Evolutionary conservation across 345 rosid genomes (phyloP).

Genomic region (Hibiscus mutabilis): DNA sequence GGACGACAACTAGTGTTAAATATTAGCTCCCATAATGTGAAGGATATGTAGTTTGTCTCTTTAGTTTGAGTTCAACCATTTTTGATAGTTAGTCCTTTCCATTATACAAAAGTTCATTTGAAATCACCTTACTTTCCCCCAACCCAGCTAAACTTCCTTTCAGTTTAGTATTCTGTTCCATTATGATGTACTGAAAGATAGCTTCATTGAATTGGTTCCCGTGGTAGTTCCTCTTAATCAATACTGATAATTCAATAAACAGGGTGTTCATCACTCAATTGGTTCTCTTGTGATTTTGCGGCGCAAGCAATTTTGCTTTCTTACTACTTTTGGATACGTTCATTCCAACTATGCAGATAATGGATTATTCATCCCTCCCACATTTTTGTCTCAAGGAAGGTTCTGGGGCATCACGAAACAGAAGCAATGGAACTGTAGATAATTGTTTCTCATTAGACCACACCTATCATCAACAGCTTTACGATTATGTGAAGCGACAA

Average conservation of each 20-base stretch:
- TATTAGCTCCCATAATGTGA: neutral
- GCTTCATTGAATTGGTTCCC: neutral
- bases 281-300: neutral
- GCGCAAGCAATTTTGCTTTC: neutral
- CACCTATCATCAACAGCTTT: slow-evolving; percentile 79
- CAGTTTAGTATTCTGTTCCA: neutral
- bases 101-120: too few species aligned
- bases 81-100: too few species aligned
- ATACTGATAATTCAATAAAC: neutral
- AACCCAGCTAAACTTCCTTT: neutral
- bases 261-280: neutral
- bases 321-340: slow-evolving; percentile 12
- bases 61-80: too few species aligned
- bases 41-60: neutral
- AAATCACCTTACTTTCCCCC: too few species aligned
- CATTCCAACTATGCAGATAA: slow-evolving; percentile 45
- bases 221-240: neutral
- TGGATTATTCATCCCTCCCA: slow-evolving; percentile 86
- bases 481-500: slow-evolving; percentile 59
- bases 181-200: neutral
- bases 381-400: slow-evolving; percentile 82
- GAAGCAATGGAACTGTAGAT: slow-evolving; percentile 35
- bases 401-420: slow-evolving; percentile 59
- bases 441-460: slow-evolving; percentile 82
- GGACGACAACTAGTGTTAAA: neutral